Conservation (phyloP, 495 filamentous ascomycete genomes). For the Penicillium simplicissimum region DNA sequence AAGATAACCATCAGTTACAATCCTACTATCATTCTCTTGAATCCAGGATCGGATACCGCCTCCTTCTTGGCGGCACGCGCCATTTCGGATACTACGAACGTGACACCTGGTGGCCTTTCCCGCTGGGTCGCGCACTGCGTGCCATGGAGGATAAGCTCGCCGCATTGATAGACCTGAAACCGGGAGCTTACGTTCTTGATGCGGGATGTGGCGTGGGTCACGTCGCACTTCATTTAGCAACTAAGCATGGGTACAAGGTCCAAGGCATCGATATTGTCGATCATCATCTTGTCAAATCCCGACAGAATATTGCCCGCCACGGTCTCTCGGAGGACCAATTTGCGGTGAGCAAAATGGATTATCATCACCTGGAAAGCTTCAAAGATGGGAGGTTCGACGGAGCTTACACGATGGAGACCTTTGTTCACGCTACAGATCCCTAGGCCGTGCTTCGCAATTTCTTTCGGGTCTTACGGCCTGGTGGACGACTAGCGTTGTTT, state of each 20-base stretch:
- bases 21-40: conserved; percentile 48
- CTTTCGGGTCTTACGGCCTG: conserved; percentile 50
- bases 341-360: conserved; percentile 47
- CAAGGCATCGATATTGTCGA: conserved; percentile 54
- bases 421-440: conserved; percentile 57
- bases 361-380: conserved; percentile 52
- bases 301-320: conserved; percentile 23
- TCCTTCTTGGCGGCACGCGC: conserved; percentile 51
- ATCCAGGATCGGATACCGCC: conserved; percentile 51
- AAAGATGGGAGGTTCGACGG: conserved; percentile 58
- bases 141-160: conserved; percentile 52
- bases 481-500: conserved; percentile 47
- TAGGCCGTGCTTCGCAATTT: conserved; percentile 47
- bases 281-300: conserved; percentile 32
- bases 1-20: conserved; percentile 39
- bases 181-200: conserved; percentile 47
- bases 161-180: conserved; percentile 34
- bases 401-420: conserved; percentile 61
- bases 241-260: conserved; percentile 38
- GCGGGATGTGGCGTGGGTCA: conserved; percentile 54
- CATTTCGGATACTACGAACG: conserved; percentile 54
- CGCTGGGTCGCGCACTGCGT: conserved; percentile 30
- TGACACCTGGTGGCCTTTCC: conserved; percentile 53
- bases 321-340: conserved; percentile 37
- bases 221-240: conserved; percentile 48